These are phyloP conservation scores for Fonsecaea pugnacius DNA, from an alignment of 2,329 filamentous ascomycete species.

Conservation along the genomic window DNA sequence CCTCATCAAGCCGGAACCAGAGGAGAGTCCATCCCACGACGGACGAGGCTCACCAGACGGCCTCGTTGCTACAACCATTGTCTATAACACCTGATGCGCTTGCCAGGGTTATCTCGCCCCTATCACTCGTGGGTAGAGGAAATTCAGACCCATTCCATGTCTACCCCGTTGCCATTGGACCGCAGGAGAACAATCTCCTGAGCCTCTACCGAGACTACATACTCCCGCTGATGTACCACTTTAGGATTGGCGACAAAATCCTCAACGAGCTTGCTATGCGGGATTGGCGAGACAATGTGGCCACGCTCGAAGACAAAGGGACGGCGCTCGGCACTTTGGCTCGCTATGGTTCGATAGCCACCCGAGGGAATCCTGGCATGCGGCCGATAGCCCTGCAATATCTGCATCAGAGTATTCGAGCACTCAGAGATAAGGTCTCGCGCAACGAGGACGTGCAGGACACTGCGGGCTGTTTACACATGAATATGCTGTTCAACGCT, in stretches of 20 bases:
- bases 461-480: constrained; percentile 4
- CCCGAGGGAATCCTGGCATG: neutral
- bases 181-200: constrained; percentile 21
- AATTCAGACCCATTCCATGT: constrained; percentile 25
- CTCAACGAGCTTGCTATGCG: constrained; percentile 8
- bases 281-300: constrained; percentile 12
- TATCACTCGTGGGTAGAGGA: constrained; percentile 17
- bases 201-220: constrained; percentile 21
- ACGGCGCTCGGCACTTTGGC: constrained; percentile 7
- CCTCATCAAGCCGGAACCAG: neutral
- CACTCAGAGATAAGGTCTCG: constrained; percentile 2
- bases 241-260: constrained; percentile 10
- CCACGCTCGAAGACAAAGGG: constrained; percentile 4
- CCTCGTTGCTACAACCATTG: neutral
- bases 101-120: neutral
- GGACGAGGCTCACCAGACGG: neutral
- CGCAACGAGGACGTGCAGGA: neutral
- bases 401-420: constrained; percentile 4
- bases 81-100: neutral
- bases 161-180: constrained; percentile 11
- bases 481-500: constrained; percentile 13
- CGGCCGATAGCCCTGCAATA: neutral
- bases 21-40: neutral
- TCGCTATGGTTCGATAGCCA: constrained; percentile 3
- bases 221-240: constrained; percentile 7